Evolutionary conservation across 192 early-diverging fungal genomes (phyloP), one percentile per base, ranked within the genome.

Genomic region (Mortierella claussenii): DNA sequence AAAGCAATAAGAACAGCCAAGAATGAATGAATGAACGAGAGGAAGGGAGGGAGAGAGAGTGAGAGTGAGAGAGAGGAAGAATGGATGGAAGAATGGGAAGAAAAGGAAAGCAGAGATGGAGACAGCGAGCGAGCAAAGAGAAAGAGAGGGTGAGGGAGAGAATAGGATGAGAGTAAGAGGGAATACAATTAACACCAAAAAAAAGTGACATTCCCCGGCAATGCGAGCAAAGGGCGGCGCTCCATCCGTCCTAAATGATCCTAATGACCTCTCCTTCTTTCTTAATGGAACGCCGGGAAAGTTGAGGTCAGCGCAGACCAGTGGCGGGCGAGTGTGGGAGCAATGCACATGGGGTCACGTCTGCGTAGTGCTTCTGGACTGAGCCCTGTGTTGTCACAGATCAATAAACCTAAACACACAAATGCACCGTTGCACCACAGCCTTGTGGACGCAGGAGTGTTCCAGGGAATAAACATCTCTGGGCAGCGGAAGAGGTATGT

Each of bases 211-310:
- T 9, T 2, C 18, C 40, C 42, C 42, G n/a, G 6, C 37, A 34
- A 7, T 33, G 27, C 11, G 11, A 3, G 52, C 1, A 54, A n/a
- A n/a, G n/a, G 54, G 34, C 7, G n/a, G n/a, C n/a, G n/a, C n/a
- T n/a, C n/a, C n/a, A n/a, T n/a, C n/a, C n/a, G n/a, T n/a, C n/a
- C n/a, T n/a, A n/a, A n/a, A n/a, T n/a, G n/a, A n/a, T n/a, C n/a
- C n/a, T n/a, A n/a, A n/a, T n/a, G n/a, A n/a, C n/a, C n/a, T n/a
- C n/a, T n/a, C n/a, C n/a, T n/a, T n/a, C n/a, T n/a, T 55, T 55
- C 54, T 27, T 3, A 55, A 40, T 55, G 36, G 54, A 55, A 55
- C 54, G 54, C 18, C 23, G 34, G 54, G 54, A 55, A 55, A 4
- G 27, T 24, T 49, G n/a, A 42, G 10, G 3, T 30, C 17, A 53